Conservation (phyloP, 176 grass and related monocot genomes). For the Carex littledalei region DNA sequence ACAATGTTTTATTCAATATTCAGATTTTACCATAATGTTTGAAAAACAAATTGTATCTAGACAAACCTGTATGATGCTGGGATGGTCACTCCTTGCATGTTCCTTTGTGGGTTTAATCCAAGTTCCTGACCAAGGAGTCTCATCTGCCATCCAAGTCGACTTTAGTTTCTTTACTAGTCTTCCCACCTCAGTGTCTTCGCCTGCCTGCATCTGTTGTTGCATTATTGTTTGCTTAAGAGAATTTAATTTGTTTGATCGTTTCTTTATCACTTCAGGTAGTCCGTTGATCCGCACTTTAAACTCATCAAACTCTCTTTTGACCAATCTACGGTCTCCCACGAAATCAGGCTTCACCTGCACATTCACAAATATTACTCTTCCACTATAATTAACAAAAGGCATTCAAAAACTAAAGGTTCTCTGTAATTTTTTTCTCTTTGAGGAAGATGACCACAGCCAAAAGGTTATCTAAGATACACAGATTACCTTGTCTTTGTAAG, state of each 20-base stretch:
- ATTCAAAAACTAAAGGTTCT: neutral
- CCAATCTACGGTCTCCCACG: slow-evolving; percentile 15
- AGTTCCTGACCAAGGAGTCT: slow-evolving; percentile 27
- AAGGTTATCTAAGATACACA: too few relatives aligned
- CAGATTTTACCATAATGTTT: neutral
- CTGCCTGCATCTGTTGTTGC: slow-evolving; percentile 7
- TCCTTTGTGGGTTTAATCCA: slow-evolving; percentile 26
- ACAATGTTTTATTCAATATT: neutral
- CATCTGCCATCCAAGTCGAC: slow-evolving; percentile 27
- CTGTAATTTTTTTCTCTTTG: too few relatives aligned
- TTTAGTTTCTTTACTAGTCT: slow-evolving; percentile 8
- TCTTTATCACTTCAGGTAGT: slow-evolving; percentile 5
- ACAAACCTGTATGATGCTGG: slow-evolving; percentile 23
- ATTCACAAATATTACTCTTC: neutral
- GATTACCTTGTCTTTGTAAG: slow-evolving; percentile 27
- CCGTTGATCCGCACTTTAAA: slow-evolving; percentile 27
- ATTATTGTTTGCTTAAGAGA: slow-evolving; percentile 19
- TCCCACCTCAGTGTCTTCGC: neutral
- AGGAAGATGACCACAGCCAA: neutral
- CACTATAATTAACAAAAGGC: neutral
- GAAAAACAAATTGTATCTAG: neutral
- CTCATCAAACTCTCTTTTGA: slow-evolving; percentile 27
- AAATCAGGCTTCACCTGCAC: slow-evolving; percentile 16
- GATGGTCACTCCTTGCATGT: slow-evolving; percentile 18
- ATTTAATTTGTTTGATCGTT: slow-evolving; percentile 21